A percentile compares a stretch with the other conserved stretches of the same genome.
These are phyloP conservation scores for Gossypium rotundifolium DNA, from an alignment of 345 rosid species.

Conservation along the genomic window DNA sequence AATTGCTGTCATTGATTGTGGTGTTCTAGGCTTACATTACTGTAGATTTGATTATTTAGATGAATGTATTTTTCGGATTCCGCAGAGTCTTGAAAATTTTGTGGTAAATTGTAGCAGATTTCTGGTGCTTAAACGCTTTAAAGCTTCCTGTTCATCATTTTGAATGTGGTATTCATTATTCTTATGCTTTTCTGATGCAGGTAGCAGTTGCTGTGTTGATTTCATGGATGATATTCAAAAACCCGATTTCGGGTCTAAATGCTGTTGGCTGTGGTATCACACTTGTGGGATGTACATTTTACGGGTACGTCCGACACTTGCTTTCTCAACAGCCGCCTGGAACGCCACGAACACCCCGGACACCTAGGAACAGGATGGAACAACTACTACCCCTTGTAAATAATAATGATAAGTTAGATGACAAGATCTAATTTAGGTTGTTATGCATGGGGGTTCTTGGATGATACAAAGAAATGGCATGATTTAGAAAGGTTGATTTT, in stretches of 20 bases:
- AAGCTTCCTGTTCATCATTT: background rate
- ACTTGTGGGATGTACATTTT: conserved; percentile 87
- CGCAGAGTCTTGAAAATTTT: background rate
- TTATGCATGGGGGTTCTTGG: conserved; percentile 1
- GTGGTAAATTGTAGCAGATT: background rate
- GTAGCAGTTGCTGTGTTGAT: conserved; percentile 93
- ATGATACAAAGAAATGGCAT: background rate
- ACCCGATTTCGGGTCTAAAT: conserved; percentile 82
- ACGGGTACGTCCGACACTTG: conserved; percentile 87
- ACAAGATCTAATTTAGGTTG: conserved; percentile 45
- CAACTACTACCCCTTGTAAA: conserved; percentile 84
- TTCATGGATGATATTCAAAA: conserved; percentile 89
- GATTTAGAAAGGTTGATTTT: background rate
- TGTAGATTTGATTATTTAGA: background rate
- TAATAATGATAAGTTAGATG: conserved; percentile 76
- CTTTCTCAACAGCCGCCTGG: conserved; percentile 74
- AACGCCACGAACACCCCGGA: conserved; percentile 84
- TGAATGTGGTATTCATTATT: background rate
- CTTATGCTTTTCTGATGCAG: conserved; percentile 29
- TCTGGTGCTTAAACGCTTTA: background rate
- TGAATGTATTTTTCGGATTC: background rate
- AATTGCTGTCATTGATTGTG: background rate
- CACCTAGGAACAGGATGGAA: conserved; percentile 75
- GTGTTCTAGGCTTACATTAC: background rate
- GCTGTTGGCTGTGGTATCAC: conserved; percentile 94